Percentiles rank a stretch among this genome's conserved stretches.
Conservation (phyloP, 2,329 filamentous ascomycete genomes). For the Talaromyces sp. region DNA sequence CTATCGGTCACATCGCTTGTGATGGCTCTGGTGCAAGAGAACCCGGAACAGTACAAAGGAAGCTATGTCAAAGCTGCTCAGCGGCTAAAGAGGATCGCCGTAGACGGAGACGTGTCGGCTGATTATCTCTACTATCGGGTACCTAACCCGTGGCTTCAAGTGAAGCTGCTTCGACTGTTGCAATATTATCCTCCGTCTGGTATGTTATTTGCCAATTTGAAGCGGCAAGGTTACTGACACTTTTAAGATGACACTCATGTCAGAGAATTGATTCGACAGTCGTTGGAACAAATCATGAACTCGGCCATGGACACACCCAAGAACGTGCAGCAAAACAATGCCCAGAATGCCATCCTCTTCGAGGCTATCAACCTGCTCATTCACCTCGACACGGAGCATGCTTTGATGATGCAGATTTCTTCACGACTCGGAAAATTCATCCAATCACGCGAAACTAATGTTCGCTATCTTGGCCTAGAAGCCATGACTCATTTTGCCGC, state of each 20-base stretch:
- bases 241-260: slow-evolving; percentile 80
- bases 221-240: slow-evolving; percentile 1
- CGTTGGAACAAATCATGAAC: slow-evolving; percentile 85
- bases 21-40: slow-evolving; percentile 90
- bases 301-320: slow-evolving; percentile 90
- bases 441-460: slow-evolving; percentile 93
- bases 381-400: slow-evolving; percentile 90
- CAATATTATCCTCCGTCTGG: slow-evolving; percentile 96
- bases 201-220: slow-evolving; percentile 40
- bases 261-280: slow-evolving; percentile 85
- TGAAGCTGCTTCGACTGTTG: slow-evolving; percentile 84
- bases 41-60: slow-evolving; percentile 89
- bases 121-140: slow-evolving; percentile 99
- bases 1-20: slow-evolving; percentile 93
- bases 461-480: slow-evolving; percentile 90
- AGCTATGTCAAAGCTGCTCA: slow-evolving; percentile 92
- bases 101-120: slow-evolving; percentile 81
- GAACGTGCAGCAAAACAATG: slow-evolving; percentile 99
- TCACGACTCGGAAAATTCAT: slow-evolving; percentile 90
- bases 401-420: slow-evolving; percentile 94
- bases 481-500: slow-evolving; percentile 98
- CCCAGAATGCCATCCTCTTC: slow-evolving; percentile 95
- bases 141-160: slow-evolving; percentile 97
- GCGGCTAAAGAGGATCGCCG: slow-evolving; percentile 80
- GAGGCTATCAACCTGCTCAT: slow-evolving; percentile 99